Base-by-base conservation (phyloP, 768 basidiomycete genomes). In the Tylopilus rubrobrunneus region DNA sequence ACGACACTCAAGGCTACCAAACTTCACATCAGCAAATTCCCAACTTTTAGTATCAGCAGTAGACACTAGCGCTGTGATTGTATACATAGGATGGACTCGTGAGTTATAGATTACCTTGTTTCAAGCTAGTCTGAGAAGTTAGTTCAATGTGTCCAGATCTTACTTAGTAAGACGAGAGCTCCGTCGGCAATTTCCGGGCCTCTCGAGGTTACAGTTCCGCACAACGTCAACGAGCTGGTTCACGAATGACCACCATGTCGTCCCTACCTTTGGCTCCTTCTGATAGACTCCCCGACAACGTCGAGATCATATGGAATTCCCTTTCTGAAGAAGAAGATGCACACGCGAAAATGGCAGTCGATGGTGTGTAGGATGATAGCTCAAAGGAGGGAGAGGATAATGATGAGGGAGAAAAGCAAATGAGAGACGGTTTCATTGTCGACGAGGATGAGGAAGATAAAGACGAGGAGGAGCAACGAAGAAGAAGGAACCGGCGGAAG, bases 391-490 rank as follows among this genome's bases (percentile, higher is more conserved):
- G 82, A 34, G 91, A 95, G 36, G 93, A 96, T 45, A 92, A 96
- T 65, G 89, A 85, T 62, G 95, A 96, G 57, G 93, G 92, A 73
- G 87, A 76, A 62, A 79, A 82, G 53, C 77, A 81, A 52, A 83
- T 97, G 51, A 76, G 84, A 48, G 89, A 94, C 47, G 94, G 91
- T 0, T 97, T 98, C 67, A 97, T 98, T 62, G 93, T 94, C 8
- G 89, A 89, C 9, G 92, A 95, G 55, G 92, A 89, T 0, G 88
- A 93, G n/a, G 91, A 92, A 7, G 91, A n/a, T n/a, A n/a, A 92
- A 0, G 82, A 80, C 1, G 83, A 82, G 41, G 77, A 79, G 42
- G 79, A 78, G 51, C 75, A 78, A 54, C 78, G 73, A 42, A 75
- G 81, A 61, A 79, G 79, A 59, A 79, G 81, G 55, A 91, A 85